Evolutionary conservation across 192 early-diverging fungal genomes (phyloP).

Genomic region (Umbelopsis sp.): DNA sequence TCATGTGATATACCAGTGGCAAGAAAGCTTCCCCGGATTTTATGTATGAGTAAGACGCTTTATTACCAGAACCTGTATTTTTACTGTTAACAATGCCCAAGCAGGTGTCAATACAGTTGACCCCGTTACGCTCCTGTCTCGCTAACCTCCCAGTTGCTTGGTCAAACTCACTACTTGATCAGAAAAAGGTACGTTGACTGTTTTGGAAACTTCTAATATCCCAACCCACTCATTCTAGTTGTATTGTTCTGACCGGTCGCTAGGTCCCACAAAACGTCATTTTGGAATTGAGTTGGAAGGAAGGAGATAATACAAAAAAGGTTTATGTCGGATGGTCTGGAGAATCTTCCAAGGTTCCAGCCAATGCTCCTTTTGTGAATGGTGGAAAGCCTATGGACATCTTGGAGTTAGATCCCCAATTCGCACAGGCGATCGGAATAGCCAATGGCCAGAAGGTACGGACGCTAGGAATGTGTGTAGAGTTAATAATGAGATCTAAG

Average conservation of each 20-base stretch:
- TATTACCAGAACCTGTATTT: not conserved
- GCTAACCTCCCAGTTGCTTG: slow-evolving; percentile 77
- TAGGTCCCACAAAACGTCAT: slow-evolving; percentile 63
- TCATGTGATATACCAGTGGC: not conserved
- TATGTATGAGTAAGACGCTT: slow-evolving; percentile 10
- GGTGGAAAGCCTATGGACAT: slow-evolving; percentile 40
- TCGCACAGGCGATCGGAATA: slow-evolving; percentile 67
- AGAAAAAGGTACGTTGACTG: slow-evolving; percentile 56
- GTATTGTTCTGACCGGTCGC: not conserved
- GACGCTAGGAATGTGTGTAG: not conserved
- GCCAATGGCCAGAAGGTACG: slow-evolving; percentile 59
- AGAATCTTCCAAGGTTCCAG: slow-evolving; percentile 38
- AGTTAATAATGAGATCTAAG: not conserved
- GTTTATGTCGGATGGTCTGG: slow-evolving; percentile 73
- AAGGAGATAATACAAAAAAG: slow-evolving; percentile 35
- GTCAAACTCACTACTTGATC: slow-evolving; percentile 69
- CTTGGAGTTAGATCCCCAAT: slow-evolving; percentile 74
- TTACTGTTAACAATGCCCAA: slow-evolving; percentile 51
- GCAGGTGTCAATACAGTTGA: slow-evolving; percentile 62
- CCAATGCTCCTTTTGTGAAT: slow-evolving; percentile 32
- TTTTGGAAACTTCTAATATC: not conserved
- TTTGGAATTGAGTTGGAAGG: slow-evolving; percentile 55
- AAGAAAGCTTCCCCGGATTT: not conserved
- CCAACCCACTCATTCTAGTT: not conserved
- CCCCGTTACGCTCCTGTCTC: slow-evolving; percentile 65